Conservation (phyloP, 176 grass and related monocot genomes). For the Otatea glauca region DNA sequence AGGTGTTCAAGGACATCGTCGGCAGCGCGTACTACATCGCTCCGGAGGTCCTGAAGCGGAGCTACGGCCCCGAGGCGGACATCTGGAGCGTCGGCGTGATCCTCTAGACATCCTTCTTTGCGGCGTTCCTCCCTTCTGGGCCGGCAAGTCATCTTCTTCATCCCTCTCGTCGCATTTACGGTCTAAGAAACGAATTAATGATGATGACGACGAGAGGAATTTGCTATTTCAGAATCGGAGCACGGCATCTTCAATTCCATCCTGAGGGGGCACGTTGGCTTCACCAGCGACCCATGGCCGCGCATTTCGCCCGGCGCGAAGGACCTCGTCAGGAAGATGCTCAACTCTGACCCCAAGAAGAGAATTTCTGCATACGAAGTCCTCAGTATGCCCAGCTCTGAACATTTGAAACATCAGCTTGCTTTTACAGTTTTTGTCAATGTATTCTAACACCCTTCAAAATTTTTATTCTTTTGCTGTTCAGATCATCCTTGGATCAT, state of each 20-base stretch:
- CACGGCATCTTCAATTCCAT: conserved; percentile 88
- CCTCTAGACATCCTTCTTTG: conserved; percentile 80
- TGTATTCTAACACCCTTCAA: background rate
- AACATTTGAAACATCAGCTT: background rate
- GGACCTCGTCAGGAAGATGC: conserved; percentile 88
- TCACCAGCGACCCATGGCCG: conserved; percentile 76
- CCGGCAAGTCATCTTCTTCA: conserved; percentile 47
- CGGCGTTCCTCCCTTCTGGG: conserved; percentile 90
- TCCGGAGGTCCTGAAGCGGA: conserved; percentile 83
- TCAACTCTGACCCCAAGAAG: conserved; percentile 71
- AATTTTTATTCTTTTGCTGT: background rate
- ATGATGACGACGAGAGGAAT: no score
- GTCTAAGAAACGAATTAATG: background rate
- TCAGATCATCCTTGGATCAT: conserved; percentile 92
- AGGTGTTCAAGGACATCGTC: conserved; percentile 94
- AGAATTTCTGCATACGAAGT: conserved; percentile 78
- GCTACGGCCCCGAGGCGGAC: conserved; percentile 74
- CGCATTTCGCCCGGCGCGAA: conserved; percentile 70
- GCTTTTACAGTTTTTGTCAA: background rate
- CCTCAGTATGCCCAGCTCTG: conserved; percentile 54
- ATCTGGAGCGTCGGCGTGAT: conserved; percentile 92
- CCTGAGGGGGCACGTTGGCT: conserved; percentile 73
- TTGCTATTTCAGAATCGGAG: conserved; percentile 63
- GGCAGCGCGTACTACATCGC: conserved; percentile 94
- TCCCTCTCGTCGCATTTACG: no score